Evolutionary conservation across 2,329 filamentous ascomycete species (phyloP), one percentile per base, ranked within the genome.

Genomic region (Botryotinia convoluta): DNA sequence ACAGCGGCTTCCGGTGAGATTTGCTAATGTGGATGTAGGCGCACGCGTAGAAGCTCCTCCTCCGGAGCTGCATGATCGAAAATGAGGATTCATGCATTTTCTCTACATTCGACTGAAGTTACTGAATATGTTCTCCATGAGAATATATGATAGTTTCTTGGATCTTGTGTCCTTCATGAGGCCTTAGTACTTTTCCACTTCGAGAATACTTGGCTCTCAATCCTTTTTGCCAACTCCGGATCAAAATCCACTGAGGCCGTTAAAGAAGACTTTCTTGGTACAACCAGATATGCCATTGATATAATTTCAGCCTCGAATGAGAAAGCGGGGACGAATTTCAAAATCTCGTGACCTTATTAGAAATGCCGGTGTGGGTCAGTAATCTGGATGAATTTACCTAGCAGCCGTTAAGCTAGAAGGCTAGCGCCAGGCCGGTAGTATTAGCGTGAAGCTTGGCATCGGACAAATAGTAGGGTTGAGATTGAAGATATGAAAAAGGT

Each of bases 401-500:
- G 35, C 26, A 14, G n/a, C 12, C 35, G 22, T 61, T 61, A n/a
- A 39, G 35, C 59, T 39, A 61, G 22, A 12, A 61, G 22, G 6
- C 14, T n/a, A 39, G 59, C 59, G 22, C 22, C 9, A 61, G 22
- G 8, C 22, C 6, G 35, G 51, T 57, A 18, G 14, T 57, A 57
- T 32, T 29, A 29, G 51, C 51, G n/a, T n/a, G 12, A 18, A 61
- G 22, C 51, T 61, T 61, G 59, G 59, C 59, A 37, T 61, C 6
- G 22, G 22, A 22, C 14, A n/a, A 9, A n/a, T 4, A 4, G 26
- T 39, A 1, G 59, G 14, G 22, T 1, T 3, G 0, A n/a, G 6
- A 4, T 39, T 37, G 59, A 22, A 35, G 57, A 35, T 18, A 60
- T 35, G 57, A 12, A 22, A 20, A 20, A 61, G 8, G 16, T n/a